A percentile compares a stretch with the other conserved stretches of the same genome.
Conservation (phyloP, 1,284 basidiomycete species). For the Leucoagaricus sp. region DNA sequence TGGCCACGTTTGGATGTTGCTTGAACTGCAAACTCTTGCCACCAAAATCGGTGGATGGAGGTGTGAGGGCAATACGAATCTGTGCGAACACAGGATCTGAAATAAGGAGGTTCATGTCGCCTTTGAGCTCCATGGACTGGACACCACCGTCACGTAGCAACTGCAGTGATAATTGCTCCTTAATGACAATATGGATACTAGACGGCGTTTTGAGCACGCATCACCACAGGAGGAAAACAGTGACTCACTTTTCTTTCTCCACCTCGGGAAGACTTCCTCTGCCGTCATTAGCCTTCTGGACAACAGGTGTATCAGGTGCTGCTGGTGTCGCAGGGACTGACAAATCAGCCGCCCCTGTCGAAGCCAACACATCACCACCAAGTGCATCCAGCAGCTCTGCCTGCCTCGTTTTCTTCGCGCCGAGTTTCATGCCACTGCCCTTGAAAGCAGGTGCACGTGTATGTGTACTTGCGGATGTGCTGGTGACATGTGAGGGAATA, state of each 20-base stretch:
- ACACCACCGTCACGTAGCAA: constrained; percentile 91
- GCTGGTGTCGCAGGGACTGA: constrained; percentile 57
- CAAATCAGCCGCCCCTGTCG: constrained; percentile 48
- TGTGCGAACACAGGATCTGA: constrained; percentile 80
- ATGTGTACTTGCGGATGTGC: constrained; percentile 51
- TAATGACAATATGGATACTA: constrained; percentile 86
- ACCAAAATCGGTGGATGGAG: constrained; percentile 65
- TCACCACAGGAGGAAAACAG: neutral
- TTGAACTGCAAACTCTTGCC: constrained; percentile 86
- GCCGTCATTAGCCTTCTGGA: constrained; percentile 33
- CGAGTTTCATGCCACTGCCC: constrained; percentile 97
- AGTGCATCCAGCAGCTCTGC: constrained; percentile 87
- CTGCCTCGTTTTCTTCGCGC: constrained; percentile 87
- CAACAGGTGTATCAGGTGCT: constrained; percentile 41
- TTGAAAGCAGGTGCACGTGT: constrained; percentile 84
- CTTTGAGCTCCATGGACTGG: constrained; percentile 88
- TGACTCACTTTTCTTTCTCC: constrained; percentile 71
- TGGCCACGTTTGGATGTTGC: constrained; percentile 94
- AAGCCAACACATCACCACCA: constrained; percentile 73
- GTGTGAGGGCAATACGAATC: constrained; percentile 70
- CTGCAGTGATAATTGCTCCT: constrained; percentile 81
- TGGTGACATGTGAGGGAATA: constrained; percentile 38
- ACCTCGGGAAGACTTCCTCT: constrained; percentile 77
- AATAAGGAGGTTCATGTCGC: constrained; percentile 92
- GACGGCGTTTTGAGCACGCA: neutral